Base-by-base conservation (phyloP, 2,329 filamentous ascomycete genomes). In the Lecanicillium sp. region DNA sequence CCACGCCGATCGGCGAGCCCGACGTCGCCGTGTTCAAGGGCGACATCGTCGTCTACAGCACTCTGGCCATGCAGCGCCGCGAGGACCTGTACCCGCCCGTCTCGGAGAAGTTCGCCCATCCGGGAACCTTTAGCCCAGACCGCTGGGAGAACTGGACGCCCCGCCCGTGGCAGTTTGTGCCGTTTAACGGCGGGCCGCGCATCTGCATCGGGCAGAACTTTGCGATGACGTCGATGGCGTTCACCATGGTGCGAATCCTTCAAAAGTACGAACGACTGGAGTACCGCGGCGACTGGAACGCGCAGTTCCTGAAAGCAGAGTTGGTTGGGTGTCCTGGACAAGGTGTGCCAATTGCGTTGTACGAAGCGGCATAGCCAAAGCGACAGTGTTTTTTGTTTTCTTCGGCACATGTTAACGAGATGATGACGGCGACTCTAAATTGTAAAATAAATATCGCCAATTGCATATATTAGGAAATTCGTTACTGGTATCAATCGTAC, bases 121-220 rank as follows among this genome's bases (percentile, higher is more conserved):
- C 72, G 2, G 62, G 63, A 5, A 59, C 69, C 26, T 88, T 81
- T 66, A 72, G 71, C 50, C 86, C 86, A 1, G 84, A 87, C 41
- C 72, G 85, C 48, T 90, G 84, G 84, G 67, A 64, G 44, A 52
- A 64, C 54, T 79, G 79, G 75, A 75, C 80, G 60, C 82, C 82
- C 1, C 76, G 74, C 60, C 78, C 79, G 0, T 86, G 83, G 79
- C 76, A 83, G 52, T 88, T 85, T 60, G 75, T 88, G 32, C 85
- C 86, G 4, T 88, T 89, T 65, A 88, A 87, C 61, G 83, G 83
- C 10, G 85, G 84, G 1, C 82, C 84, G 35, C 71, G 86, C 32
- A 85, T 87, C 60, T 87, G 86, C 64, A 79, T 89, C 51, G 84
- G 86, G 1, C 85, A 91, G 72, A 85, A 90, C 65, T 91, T 90